A percentile compares a stretch with the other conserved stretches of the same genome.
Conservation (phyloP, 805 yeast genomes). For the Hanseniaspora nectarophila region DNA sequence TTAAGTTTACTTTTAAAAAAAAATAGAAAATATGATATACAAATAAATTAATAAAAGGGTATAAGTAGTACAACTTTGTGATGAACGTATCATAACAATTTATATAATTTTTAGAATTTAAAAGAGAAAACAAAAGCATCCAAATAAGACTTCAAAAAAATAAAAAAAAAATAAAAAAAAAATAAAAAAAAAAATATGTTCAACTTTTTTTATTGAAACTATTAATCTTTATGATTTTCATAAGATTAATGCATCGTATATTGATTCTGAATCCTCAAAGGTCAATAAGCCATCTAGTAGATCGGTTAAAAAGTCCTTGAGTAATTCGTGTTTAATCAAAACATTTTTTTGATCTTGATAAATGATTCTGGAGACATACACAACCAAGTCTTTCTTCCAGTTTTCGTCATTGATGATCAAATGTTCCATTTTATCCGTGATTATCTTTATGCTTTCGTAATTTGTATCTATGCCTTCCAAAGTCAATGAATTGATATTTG, state of each 20-base stretch:
- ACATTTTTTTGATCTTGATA: constrained; percentile 12
- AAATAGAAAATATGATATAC: too few species aligned
- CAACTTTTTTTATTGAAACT: too few species aligned
- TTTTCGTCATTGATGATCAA: constrained; percentile 11
- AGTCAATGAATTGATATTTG: not conserved
- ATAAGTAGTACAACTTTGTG: not conserved
- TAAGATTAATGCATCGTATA: constrained; percentile 11
- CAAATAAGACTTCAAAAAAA: constrained; percentile 3
- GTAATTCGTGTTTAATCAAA: constrained; percentile 2
- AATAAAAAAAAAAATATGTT: too few species aligned
- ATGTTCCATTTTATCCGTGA: not conserved
- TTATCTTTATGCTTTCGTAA: not conserved
- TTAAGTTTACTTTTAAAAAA: constrained; percentile 34
- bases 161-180: not conserved
- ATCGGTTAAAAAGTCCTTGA: constrained; percentile 10
- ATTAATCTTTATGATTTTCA: too few species aligned
- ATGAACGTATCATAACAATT: not conserved
- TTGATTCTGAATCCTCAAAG: constrained; percentile 13
- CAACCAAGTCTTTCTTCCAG: constrained; percentile 13
- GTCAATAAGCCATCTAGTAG: constrained; percentile 9
- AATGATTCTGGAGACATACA: constrained; percentile 8
- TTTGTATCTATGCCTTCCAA: not conserved
- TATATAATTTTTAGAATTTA: not conserved
- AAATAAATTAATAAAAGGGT: too few species aligned
- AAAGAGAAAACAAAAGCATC: not conserved